These are phyloP conservation scores for Aspergillus fumigatiaffinis DNA, from an alignment of 2,329 filamentous ascomycete genomes.

Conservation along the genomic window DNA sequence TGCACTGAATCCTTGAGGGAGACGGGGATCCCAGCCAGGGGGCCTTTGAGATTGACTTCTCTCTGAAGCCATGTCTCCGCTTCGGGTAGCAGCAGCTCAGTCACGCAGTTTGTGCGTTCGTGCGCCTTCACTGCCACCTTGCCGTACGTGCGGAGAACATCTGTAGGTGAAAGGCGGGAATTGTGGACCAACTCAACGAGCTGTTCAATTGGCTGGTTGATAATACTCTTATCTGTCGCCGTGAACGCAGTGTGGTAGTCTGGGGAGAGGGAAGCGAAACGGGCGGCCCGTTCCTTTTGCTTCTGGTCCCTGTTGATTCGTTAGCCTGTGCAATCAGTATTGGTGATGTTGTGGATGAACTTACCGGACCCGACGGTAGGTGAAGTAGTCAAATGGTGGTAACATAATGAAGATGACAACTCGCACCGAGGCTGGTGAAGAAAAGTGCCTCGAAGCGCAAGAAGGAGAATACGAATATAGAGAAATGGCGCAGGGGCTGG, in stretches of 20 bases:
- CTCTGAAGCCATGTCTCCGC: conserved; percentile 68
- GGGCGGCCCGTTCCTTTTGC: conserved; percentile 67
- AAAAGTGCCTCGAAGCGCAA: neutral
- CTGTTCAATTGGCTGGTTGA: conserved; percentile 70
- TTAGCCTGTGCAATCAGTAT: conserved; percentile 1
- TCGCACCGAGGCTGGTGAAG: neutral
- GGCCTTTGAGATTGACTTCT: conserved; percentile 69
- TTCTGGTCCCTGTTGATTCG: conserved; percentile 63
- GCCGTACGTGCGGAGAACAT: conserved; percentile 79
- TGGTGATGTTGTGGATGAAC: conserved; percentile 16
- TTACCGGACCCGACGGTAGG: conserved; percentile 69
- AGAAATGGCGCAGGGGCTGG: neutral
- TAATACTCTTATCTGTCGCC: conserved; percentile 59
- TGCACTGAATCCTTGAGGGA: conserved; percentile 76
- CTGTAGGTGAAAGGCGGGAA: conserved; percentile 60
- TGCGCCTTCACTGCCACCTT: conserved; percentile 83
- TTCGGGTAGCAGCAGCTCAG: conserved; percentile 75
- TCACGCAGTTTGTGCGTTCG: conserved; percentile 81
- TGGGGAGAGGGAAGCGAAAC: conserved; percentile 63
- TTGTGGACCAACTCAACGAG: conserved; percentile 75
- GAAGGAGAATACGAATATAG: neutral
- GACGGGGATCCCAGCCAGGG: conserved; percentile 81
- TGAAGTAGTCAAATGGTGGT: conserved; percentile 62
- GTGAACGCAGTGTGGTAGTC: conserved; percentile 65
- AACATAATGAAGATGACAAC: conserved; percentile 34